Percentiles rank a stretch among this genome's conserved stretches.
Conservation (phyloP, 202 grass and related monocot species). For the Cymbopogon flexuosus region DNA sequence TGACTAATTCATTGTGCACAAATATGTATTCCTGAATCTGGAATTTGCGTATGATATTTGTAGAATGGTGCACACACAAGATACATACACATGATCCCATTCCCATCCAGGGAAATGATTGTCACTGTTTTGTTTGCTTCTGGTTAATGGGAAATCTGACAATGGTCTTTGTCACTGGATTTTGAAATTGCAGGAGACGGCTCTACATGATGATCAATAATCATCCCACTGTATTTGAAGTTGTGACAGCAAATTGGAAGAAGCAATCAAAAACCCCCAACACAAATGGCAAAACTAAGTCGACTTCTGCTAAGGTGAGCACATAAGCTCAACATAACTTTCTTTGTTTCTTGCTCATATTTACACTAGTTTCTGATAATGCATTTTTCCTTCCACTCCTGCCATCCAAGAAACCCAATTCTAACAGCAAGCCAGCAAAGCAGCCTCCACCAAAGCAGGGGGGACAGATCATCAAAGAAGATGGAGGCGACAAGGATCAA, state of each 20-base stretch:
- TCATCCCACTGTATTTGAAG: slow-evolving; percentile 57
- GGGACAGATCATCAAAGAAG: neutral
- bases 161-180: neutral
- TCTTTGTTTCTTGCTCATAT: neutral
- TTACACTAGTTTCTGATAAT: neutral
- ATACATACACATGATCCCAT: neutral
- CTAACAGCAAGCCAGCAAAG: slow-evolving; percentile 23
- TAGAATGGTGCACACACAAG: neutral
- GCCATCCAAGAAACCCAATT: slow-evolving; percentile 28
- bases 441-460: neutral
- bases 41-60: neutral
- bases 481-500: slow-evolving; percentile 24
- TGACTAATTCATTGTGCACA: neutral
- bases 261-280: slow-evolving; percentile 29
- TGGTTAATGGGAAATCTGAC: neutral
- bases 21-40: neutral
- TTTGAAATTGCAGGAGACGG: slow-evolving; percentile 43
- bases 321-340: neutral
- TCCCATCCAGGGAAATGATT: neutral
- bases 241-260: slow-evolving; percentile 39
- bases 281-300: slow-evolving; percentile 36
- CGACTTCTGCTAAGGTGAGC: slow-evolving; percentile 39
- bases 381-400: slow-evolving; percentile 7
- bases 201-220: slow-evolving; percentile 61
- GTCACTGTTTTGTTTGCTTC: slow-evolving; percentile 6